Base-by-base conservation (phyloP, 495 filamentous ascomycete species). In the Tricharina praecox region DNA sequence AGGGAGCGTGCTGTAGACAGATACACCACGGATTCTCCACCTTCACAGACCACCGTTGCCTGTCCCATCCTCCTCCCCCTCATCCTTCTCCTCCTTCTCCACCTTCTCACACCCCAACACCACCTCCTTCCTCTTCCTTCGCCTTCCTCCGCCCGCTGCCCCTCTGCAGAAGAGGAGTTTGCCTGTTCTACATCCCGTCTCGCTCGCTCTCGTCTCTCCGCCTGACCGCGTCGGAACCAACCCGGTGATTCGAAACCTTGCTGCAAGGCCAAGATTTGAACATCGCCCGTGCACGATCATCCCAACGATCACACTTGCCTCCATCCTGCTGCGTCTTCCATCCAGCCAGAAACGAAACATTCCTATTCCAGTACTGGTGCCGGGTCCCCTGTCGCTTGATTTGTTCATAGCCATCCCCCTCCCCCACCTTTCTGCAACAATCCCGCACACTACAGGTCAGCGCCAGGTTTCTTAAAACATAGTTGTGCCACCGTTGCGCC, bases 371-470 rank as follows among this genome's bases (percentile, higher is more conserved):
- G 24, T 21, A 5, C 11, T 7, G 21, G 10, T 43, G 39, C 34
- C 47, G 45, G 51, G 34, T 23, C 37, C 51, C 41, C 42, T 55
- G 51, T 36, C 41, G 28, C 51, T 52, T 41, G 23, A 56, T 56
- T 54, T 44, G 51, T 54, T 41, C 21, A 34, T 40, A 53, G 16
- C 23, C 15, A 25, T 37, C 32, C 41, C 19, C 40, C 21, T 25
- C 39, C 46, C 20, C 26, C 10, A n/a, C 30, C 43, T 47, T 33
- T 25, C 53, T 57, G 54, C 52, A 48, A 52, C 48, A 44, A 57
- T 58, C 54, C 54, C 55, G 54, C 45, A 26, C 52, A 57, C 56
- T 48, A 48, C 47, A 5, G 53, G 45, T 53, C 55, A 50, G 51
- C 36, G 51, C 54, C 51, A 50, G 53, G 35, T 11, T 48, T 50